These are phyloP conservation scores for Diaporthe longicolla DNA, from an alignment of 2,329 filamentous ascomycete genomes.

Conservation along the genomic window DNA sequence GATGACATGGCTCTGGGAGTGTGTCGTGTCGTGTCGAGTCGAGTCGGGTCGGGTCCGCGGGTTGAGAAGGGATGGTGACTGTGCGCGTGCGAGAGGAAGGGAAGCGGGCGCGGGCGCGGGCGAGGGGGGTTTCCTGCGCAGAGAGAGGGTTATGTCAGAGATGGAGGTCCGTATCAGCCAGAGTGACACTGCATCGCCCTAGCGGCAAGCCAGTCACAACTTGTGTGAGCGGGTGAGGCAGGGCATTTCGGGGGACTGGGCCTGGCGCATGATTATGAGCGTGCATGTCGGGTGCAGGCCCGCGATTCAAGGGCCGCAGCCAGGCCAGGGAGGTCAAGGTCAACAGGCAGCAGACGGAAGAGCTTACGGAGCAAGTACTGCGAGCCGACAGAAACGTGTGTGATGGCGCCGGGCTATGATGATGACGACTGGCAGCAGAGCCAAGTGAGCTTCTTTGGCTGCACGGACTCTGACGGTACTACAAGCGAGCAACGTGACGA, in stretches of 20 bases:
- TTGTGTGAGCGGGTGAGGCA: conserved; percentile 30
- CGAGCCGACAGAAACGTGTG: neutral
- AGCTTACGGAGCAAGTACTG: no score
- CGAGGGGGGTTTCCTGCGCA: conserved; percentile 9
- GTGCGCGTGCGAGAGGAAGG: neutral
- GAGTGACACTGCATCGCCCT: conserved; percentile 29
- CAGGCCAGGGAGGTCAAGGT: neutral
- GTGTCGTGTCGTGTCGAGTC: neutral
- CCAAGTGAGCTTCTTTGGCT: conserved; percentile 17
- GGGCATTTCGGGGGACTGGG: conserved; percentile 4
- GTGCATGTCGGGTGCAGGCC: conserved; percentile 20
- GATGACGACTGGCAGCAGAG: neutral
- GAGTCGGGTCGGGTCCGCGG: conserved; percentile 26
- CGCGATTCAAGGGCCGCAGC: conserved; percentile 25
- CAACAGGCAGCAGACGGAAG: conserved; percentile 6
- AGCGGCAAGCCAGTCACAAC: conserved; percentile 23
- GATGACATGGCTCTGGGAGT: conserved; percentile 38
- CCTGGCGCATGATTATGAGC: conserved; percentile 27
- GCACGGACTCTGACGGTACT: conserved; percentile 18
- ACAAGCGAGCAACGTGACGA: conserved; percentile 22
- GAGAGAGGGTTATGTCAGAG: conserved; percentile 19
- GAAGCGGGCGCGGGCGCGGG: conserved; percentile 11
- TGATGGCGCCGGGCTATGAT: conserved; percentile 8
- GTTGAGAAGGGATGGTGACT: conserved; percentile 9
- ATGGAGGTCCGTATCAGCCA: conserved; percentile 31